These are phyloP conservation scores for Ostreobium quekettii DNA, from an alignment of 139 green algal species.

Conservation along the genomic window DNA sequence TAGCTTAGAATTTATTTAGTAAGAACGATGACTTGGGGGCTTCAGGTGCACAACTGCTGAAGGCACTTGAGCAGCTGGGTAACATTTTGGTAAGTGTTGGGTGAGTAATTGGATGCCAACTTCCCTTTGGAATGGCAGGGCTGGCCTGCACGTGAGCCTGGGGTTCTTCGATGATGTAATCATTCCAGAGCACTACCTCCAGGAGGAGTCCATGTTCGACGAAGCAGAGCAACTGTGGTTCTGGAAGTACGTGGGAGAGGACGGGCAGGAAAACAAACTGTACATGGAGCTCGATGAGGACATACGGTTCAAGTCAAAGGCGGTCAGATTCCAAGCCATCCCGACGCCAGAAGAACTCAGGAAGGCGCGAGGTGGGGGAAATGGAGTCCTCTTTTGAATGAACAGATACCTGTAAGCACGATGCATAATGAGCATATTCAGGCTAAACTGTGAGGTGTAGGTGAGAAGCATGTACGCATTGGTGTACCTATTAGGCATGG, in stretches of 20 bases:
- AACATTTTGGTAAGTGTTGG: no score
- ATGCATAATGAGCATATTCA: no score
- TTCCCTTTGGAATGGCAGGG: constrained; percentile 27
- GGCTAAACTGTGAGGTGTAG: no score
- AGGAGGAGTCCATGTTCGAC: constrained; percentile 54
- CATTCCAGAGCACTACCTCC: constrained; percentile 55
- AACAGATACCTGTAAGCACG: no score
- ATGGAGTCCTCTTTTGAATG: no score
- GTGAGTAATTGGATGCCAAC: not conserved
- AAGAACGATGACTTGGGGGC: no score
- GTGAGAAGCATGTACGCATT: no score
- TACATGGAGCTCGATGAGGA: constrained; percentile 56
- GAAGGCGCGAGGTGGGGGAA: not conserved
- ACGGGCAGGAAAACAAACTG: constrained; percentile 55
- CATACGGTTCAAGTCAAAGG: constrained; percentile 27
- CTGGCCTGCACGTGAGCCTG: constrained; percentile 60
- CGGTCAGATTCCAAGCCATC: constrained; percentile 29
- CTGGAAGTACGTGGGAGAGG: constrained; percentile 50
- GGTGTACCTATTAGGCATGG: no score
- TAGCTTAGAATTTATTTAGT: no score
- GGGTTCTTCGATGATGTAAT: constrained; percentile 89
- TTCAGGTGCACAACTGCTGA: no score
- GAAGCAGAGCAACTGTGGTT: constrained; percentile 61
- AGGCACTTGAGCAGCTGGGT: no score
- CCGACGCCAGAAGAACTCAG: not conserved